Percentiles rank a stretch among this genome's conserved stretches.
phyloP scores from a whole-genome alignment of 2,329 filamentous ascomycete genomes.

The Cladosporium halotolerans region DNA sequence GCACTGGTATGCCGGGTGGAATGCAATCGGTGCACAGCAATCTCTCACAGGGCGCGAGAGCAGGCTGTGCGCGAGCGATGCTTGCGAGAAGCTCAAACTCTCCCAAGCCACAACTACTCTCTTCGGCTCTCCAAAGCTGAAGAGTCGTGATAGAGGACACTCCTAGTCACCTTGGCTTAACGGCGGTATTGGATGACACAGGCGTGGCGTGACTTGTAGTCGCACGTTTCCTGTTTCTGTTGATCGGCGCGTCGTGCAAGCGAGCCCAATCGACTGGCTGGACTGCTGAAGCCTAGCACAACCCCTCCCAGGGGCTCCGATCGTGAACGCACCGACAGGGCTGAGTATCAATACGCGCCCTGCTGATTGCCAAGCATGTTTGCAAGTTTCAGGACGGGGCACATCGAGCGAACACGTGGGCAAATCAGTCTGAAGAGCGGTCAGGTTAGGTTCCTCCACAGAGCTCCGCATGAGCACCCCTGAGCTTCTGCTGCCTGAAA shows the following conservation, averaged over 20 bases:
- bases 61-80: no score
- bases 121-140: neutral
- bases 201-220: neutral
- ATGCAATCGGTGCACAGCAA: neutral
- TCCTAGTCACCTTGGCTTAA: neutral
- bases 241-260: constrained; percentile 1
- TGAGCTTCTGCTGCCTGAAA: no score
- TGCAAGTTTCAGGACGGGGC: no score
- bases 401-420: no score
- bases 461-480: no score
- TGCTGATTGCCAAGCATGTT: no score
- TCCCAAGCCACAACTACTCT: neutral
- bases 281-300: neutral
- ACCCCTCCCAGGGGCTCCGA: no score
- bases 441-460: no score
- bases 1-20: constrained; percentile 3
- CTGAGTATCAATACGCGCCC: neutral
- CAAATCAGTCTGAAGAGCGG: no score
- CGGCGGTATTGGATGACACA: neutral
- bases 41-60: neutral
- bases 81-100: no score
- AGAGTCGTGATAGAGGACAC: no score
- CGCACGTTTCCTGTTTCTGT: neutral
- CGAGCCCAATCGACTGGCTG: neutral
- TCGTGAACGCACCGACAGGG: neutral